Conservation (phyloP, 2,329 filamentous ascomycete genomes). For the Fusarium globosum region DNA sequence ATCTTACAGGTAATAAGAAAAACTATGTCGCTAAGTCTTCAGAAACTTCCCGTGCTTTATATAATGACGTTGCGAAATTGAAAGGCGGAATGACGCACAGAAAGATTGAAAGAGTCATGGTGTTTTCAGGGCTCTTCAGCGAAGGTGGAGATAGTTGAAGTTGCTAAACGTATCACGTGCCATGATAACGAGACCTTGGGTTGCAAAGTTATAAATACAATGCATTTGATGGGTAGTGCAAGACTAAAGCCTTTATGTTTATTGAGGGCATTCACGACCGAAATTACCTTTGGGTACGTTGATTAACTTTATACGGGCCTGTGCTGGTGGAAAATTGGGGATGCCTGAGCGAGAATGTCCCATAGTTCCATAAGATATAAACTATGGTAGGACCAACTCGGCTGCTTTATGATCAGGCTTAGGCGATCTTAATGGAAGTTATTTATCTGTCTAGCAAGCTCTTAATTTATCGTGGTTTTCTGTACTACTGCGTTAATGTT, state of each 20-base stretch:
- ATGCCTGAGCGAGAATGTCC: background rate
- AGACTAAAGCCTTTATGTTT: background rate
- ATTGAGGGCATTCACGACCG: background rate
- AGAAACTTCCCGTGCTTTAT: background rate
- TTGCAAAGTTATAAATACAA: background rate
- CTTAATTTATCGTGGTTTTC: background rate
- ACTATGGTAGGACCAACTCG: background rate
- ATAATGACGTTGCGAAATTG: conserved; percentile 9
- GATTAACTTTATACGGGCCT: background rate
- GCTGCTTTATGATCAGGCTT: background rate
- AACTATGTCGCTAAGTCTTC: background rate
- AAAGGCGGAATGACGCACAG: conserved; percentile 32
- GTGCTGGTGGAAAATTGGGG: background rate
- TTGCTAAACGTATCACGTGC: conserved; percentile 30
- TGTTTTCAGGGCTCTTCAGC: conserved; percentile 20
- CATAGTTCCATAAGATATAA: too few relatives aligned
- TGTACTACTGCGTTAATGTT: background rate
- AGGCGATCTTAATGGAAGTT: background rate
- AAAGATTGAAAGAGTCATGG: conserved; percentile 25
- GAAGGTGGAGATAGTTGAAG: conserved; percentile 25
- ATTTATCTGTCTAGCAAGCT: background rate
- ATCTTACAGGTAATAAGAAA: background rate
- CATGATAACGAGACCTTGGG: background rate
- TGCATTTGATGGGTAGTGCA: background rate
- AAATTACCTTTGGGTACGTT: background rate